Conservation (phyloP, 2,329 filamentous ascomycete species). For the Talaromyces amestolkiae region DNA sequence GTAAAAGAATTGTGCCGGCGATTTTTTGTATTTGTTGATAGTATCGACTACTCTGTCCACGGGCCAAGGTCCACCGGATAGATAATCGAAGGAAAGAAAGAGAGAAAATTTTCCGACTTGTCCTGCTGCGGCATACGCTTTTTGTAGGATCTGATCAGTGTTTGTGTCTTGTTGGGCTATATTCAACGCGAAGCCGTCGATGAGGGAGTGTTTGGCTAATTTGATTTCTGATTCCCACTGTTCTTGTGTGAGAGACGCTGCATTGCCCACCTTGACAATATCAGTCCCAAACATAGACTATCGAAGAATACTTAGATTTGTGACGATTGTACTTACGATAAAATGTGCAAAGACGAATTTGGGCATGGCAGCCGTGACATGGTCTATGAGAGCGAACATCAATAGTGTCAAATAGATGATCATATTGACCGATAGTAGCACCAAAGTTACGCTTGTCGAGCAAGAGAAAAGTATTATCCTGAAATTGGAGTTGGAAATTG, state of each 20-base stretch:
- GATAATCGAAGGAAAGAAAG: conserved; percentile 42
- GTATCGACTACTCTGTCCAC: conserved; percentile 27
- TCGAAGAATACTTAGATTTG: no score
- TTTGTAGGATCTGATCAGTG: conserved; percentile 24
- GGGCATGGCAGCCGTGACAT: conserved; percentile 8
- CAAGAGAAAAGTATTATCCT: neutral
- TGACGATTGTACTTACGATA: conserved; percentile 22
- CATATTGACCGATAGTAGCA: conserved; percentile 2
- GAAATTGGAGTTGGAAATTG: neutral
- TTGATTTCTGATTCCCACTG: conserved; percentile 31
- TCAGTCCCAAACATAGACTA: neutral
- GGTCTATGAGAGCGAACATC: conserved; percentile 11
- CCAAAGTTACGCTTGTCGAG: neutral
- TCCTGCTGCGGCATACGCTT: conserved; percentile 29
- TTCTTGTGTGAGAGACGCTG: conserved; percentile 15
- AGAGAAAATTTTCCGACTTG: conserved; percentile 30
- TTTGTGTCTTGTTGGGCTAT: conserved; percentile 30
- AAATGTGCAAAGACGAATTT: conserved; percentile 30
- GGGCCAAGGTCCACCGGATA: conserved; percentile 33
- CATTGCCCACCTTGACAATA: conserved; percentile 29
- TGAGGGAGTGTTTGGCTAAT: conserved; percentile 35
- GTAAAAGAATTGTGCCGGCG: conserved; percentile 30
- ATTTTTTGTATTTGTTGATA: conserved; percentile 28
- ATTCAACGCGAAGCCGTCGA: conserved; percentile 45
- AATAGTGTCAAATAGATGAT: conserved; percentile 16